Conservation (phyloP, 345 rosid species). For the Bruguiera gymnorhiza region DNA sequence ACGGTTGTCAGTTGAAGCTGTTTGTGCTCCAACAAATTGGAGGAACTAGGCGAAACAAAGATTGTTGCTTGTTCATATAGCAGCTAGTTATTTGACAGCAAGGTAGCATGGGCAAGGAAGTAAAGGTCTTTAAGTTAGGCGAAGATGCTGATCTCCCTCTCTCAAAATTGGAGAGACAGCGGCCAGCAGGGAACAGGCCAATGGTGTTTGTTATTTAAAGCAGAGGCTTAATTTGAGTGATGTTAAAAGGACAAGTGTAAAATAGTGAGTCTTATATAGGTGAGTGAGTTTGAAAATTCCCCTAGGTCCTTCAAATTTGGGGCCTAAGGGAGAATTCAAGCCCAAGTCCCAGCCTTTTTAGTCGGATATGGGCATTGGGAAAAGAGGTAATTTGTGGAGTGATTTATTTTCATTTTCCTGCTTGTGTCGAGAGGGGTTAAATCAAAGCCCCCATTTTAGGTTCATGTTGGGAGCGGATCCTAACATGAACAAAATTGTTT, state of each 20-base stretch:
- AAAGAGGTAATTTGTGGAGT: slow-evolving; percentile 26
- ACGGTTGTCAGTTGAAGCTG: slow-evolving; percentile 76
- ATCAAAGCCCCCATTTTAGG: slow-evolving; percentile 20
- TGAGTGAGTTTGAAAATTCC: slow-evolving; percentile 33
- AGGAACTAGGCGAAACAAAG: slow-evolving; percentile 18
- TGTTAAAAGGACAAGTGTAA: slow-evolving; percentile 9
- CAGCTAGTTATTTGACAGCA: slow-evolving; percentile 37
- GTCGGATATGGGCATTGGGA: slow-evolving; percentile 33
- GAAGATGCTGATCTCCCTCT: slow-evolving; percentile 12
- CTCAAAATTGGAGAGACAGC: slow-evolving; percentile 24
- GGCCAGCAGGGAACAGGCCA: slow-evolving; percentile 21
- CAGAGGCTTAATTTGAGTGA: slow-evolving; percentile 25
- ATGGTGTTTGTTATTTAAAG: slow-evolving; percentile 10
- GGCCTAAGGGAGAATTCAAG: slow-evolving; percentile 29
- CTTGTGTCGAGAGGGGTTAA: slow-evolving; percentile 17
- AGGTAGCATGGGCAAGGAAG: slow-evolving; percentile 23
- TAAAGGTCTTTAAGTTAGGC: slow-evolving; percentile 15
- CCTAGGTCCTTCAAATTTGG: slow-evolving; percentile 35
- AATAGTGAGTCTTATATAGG: slow-evolving; percentile 37
- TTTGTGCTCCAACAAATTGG: slow-evolving; percentile 57
- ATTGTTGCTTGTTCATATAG: slow-evolving; percentile 18
- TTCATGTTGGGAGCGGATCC: slow-evolving; percentile 58
- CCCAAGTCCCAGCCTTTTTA: slow-evolving; percentile 43
- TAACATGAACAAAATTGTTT: slow-evolving; percentile 22
- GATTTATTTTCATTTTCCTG: slow-evolving; percentile 25